A percentile compares a stretch with the other conserved stretches of the same genome.
Evolutionary conservation across 192 early-diverging fungal genomes (phyloP).

Genomic region (Backusella tarrabulga): DNA sequence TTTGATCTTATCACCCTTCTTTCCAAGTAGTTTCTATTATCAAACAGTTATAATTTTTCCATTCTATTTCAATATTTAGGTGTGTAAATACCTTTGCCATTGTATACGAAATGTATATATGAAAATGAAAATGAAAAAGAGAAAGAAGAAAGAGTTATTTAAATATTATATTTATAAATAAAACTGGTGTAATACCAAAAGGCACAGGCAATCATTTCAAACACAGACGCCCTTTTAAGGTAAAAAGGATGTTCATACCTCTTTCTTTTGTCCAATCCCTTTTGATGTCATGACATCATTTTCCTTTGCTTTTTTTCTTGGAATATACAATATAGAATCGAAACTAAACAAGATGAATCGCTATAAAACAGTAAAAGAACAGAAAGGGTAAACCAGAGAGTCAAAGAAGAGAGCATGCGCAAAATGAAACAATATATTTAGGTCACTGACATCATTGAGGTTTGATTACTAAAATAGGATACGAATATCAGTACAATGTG

Average conservation of each 20-base stretch:
- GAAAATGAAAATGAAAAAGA: not conserved
- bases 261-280: not conserved
- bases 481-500: not conserved
- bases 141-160: not conserved
- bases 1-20: constrained; percentile 36
- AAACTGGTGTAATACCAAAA: not conserved
- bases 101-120: not conserved
- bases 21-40: constrained; percentile 8
- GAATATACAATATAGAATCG: not conserved
- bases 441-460: not conserved
- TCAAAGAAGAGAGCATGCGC: not conserved
- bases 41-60: not conserved
- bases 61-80: not conserved
- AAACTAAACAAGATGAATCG: not conserved
- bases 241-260: not conserved
- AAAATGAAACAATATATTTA: not conserved
- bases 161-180: not conserved
- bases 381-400: not conserved
- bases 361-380: not conserved
- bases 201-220: not conserved
- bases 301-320: not conserved
- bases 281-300: not conserved
- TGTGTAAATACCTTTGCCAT: constrained; percentile 9
- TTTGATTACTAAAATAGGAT: not conserved
- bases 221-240: not conserved